Evolutionary conservation across 1,284 basidiomycete species (phyloP).

Genomic region (Gymnopus androsaceus): DNA sequence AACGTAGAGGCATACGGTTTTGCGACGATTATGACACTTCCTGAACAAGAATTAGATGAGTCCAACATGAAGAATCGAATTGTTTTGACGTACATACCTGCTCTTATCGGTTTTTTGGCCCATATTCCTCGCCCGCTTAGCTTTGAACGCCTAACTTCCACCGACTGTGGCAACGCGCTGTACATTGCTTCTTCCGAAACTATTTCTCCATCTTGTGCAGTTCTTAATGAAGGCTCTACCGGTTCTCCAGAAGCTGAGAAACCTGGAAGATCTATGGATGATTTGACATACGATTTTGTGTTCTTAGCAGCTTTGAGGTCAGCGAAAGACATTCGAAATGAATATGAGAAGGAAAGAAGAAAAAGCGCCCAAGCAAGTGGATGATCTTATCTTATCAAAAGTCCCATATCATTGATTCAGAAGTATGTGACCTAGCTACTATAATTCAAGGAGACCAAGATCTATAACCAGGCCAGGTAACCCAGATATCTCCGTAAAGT

Average conservation of each 20-base stretch:
- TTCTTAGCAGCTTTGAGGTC: conserved; percentile 19
- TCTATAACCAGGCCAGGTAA: no score
- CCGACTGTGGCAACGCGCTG: conserved; percentile 24
- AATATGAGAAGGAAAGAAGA: no score
- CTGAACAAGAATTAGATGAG: conserved; percentile 38
- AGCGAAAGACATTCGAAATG: conserved; percentile 25
- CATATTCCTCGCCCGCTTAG: conserved; percentile 42
- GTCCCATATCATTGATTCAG: no score
- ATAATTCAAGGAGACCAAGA: no score
- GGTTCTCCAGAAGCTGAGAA: conserved; percentile 10
- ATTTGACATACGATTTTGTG: conserved; percentile 24
- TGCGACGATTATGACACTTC: conserved; percentile 55
- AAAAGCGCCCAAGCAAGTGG: no score
- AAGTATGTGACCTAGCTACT: no score
- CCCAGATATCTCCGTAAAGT: no score
- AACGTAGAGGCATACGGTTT: conserved; percentile 67
- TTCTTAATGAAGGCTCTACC: not conserved
- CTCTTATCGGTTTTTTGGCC: conserved; percentile 29
- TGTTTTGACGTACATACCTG: conserved; percentile 18
- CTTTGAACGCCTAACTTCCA: conserved; percentile 34
- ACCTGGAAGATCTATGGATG: not conserved
- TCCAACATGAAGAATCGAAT: not conserved
- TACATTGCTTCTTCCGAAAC: conserved; percentile 12
- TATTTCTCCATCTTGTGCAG: not conserved
- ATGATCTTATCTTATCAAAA: no score